A percentile compares a stretch with the other conserved stretches of the same genome.
Conservation (phyloP, 2,329 filamentous ascomycete genomes). For the Drechslerella coelobrocha region DNA sequence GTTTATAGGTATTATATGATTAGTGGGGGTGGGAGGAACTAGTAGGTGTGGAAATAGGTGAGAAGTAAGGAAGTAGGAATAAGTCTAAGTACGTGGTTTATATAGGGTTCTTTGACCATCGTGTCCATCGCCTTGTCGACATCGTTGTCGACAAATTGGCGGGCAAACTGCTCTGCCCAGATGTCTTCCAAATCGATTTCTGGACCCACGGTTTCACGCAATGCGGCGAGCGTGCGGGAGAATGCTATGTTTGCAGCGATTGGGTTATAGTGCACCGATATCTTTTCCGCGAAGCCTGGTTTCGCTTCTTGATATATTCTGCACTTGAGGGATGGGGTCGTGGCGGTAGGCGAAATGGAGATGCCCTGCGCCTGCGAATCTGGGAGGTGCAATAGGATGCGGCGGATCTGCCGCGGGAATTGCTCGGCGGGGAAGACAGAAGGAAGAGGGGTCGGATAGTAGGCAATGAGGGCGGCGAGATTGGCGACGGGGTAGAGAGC, state of each 20-base stretch:
- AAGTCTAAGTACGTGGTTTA: constrained; percentile 64
- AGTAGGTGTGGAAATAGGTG: not conserved
- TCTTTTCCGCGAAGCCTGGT: constrained; percentile 74
- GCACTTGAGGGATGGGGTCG: constrained; percentile 59
- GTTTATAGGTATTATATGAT: no score
- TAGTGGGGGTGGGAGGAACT: not conserved
- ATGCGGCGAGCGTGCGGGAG: constrained; percentile 68
- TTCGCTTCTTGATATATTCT: constrained; percentile 66
- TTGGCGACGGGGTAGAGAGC: constrained; percentile 66
- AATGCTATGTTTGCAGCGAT: constrained; percentile 72
- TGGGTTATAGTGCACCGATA: constrained; percentile 72
- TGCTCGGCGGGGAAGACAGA: constrained; percentile 58
- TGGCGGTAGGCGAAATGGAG: constrained; percentile 56
- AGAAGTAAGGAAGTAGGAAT: no score
- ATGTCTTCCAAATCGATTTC: constrained; percentile 77
- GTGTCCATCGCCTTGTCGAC: constrained; percentile 79
- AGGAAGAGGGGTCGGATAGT: constrained; percentile 69
- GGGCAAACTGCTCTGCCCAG: constrained; percentile 79
- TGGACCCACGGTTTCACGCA: constrained; percentile 72
- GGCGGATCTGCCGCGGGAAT: constrained; percentile 57
- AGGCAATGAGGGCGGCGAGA: constrained; percentile 68
- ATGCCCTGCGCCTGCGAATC: constrained; percentile 58
- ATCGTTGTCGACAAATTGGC: constrained; percentile 72
- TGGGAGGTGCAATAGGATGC: constrained; percentile 67
- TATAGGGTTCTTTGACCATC: constrained; percentile 80